phyloP scores from a whole-genome alignment of 2,329 filamentous ascomycete genomes.

The Aureobasidium sp. region DNA sequence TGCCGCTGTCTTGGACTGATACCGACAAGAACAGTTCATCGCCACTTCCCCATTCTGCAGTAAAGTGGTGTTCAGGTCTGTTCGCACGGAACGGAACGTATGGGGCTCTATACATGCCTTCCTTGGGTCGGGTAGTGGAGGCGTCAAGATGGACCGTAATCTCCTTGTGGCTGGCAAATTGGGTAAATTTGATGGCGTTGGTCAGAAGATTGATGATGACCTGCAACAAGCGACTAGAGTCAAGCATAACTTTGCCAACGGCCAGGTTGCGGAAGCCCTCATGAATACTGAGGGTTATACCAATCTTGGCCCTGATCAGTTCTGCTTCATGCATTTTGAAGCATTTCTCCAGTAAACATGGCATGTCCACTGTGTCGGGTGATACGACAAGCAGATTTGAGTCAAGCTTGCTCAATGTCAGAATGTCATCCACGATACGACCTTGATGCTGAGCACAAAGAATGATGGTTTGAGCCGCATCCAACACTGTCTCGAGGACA shows the following conservation, averaged over 20 bases:
- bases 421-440: constrained; percentile 39
- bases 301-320: constrained; percentile 29
- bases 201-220: constrained; percentile 39
- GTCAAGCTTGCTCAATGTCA: constrained; percentile 30
- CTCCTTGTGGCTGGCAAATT: constrained; percentile 28
- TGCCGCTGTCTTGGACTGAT: constrained; percentile 31
- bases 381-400: constrained; percentile 32
- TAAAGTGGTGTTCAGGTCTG: constrained; percentile 11
- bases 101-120: constrained; percentile 27
- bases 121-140: constrained; percentile 26
- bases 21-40: constrained; percentile 32
- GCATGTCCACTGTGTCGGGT: constrained; percentile 33
- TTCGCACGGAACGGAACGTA: constrained; percentile 25
- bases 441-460: constrained; percentile 26
- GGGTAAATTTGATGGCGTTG: constrained; percentile 43
- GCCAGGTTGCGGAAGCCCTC: constrained; percentile 30
- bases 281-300: constrained; percentile 28
- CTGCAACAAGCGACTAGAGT: constrained; percentile 38
- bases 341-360: constrained; percentile 30
- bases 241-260: constrained; percentile 34
- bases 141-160: constrained; percentile 36
- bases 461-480: constrained; percentile 21
- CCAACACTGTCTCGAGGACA: constrained; percentile 15
- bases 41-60: constrained; percentile 30
- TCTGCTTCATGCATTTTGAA: constrained; percentile 35